A percentile compares a stretch with the other conserved stretches of the same genome.
Evolutionary conservation across 805 yeast species (phyloP).

Genomic region (Maudiozyma pseudohumilis): DNA sequence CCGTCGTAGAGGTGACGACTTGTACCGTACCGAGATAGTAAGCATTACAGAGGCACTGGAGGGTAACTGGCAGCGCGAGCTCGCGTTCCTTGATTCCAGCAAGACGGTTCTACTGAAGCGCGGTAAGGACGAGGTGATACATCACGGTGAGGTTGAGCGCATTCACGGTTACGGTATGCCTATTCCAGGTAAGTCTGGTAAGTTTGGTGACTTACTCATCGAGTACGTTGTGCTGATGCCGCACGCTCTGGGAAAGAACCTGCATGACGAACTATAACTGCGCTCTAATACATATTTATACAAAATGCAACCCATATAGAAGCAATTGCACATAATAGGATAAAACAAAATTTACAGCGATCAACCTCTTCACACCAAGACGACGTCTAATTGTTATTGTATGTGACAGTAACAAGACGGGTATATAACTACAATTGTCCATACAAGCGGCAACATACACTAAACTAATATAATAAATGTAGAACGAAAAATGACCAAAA

Average conservation of each 20-base stretch:
- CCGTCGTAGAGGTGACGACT: slow-evolving; percentile 62
- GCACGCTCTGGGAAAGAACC: slow-evolving; percentile 6
- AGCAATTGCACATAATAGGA: too few species aligned
- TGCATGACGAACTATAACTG: slow-evolving; percentile 18
- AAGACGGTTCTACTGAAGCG: slow-evolving; percentile 41
- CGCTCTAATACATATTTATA: neutral
- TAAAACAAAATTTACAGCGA: too few species aligned
- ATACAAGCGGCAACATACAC: too few species aligned
- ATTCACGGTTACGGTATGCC: slow-evolving; percentile 87
- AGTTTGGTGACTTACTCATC: slow-evolving; percentile 44
- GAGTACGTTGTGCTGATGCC: slow-evolving; percentile 42
- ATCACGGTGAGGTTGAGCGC: slow-evolving; percentile 62
- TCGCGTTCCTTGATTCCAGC: slow-evolving; percentile 57
- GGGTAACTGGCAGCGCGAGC: slow-evolving; percentile 73
- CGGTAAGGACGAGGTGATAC: slow-evolving; percentile 39
- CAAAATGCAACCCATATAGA: neutral
- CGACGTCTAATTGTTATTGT: too few species aligned
- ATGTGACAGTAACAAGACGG: neutral
- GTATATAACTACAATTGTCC: slow-evolving; percentile 4
- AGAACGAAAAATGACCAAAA: slow-evolving; percentile 31
- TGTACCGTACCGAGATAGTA: slow-evolving; percentile 75
- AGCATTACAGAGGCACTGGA: slow-evolving; percentile 57
- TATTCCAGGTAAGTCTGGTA: slow-evolving; percentile 21
- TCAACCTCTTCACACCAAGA: too few species aligned
- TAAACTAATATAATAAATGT: slow-evolving; percentile 15